A percentile compares a stretch with the other conserved stretches of the same genome.
Evolutionary conservation across 257 asterid species (phyloP).

Genomic region (Capsicum rhomboideum): DNA sequence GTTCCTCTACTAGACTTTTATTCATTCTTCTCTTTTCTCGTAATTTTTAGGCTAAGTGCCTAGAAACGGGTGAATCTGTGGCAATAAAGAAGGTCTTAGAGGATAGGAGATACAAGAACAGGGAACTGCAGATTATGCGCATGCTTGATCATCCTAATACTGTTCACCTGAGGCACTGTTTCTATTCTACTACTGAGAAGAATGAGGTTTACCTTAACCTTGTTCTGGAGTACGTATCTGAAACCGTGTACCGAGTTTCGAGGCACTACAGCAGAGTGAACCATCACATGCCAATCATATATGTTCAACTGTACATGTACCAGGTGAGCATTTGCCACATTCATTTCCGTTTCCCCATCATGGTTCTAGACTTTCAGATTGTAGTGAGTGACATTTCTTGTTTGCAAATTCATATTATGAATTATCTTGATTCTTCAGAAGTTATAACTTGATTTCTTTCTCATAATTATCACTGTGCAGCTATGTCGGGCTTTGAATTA

Average conservation of each 20-base stretch:
- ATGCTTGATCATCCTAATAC: constrained; percentile 79
- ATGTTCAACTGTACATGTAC: constrained; percentile 70
- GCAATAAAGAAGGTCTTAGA: constrained; percentile 89
- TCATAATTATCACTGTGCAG: constrained; percentile 23
- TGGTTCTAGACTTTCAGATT: not conserved
- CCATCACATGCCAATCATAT: constrained; percentile 78
- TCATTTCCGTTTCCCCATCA: not conserved
- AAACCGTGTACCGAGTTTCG: constrained; percentile 72
- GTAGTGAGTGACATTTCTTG: not conserved
- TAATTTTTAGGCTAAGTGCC: constrained; percentile 54
- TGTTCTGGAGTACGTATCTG: constrained; percentile 84
- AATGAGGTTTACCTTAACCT: constrained; percentile 74
- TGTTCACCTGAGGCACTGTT: constrained; percentile 66
- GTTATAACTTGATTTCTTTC: not conserved
- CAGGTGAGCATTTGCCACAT: constrained; percentile 32
- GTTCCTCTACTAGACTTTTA: not conserved
- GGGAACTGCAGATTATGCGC: constrained; percentile 83
- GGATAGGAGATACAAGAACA: constrained; percentile 82
- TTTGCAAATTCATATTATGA: not conserved
- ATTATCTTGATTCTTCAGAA: not conserved
- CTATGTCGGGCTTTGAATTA: constrained; percentile 65
- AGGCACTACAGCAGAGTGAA: constrained; percentile 76
- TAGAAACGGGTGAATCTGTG: constrained; percentile 84
- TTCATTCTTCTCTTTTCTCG: constrained; percentile 5
- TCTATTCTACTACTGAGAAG: constrained; percentile 75